These are phyloP conservation scores for Petrea volubilis DNA, from an alignment of 257 asterid genomes.

Conservation along the genomic window DNA sequence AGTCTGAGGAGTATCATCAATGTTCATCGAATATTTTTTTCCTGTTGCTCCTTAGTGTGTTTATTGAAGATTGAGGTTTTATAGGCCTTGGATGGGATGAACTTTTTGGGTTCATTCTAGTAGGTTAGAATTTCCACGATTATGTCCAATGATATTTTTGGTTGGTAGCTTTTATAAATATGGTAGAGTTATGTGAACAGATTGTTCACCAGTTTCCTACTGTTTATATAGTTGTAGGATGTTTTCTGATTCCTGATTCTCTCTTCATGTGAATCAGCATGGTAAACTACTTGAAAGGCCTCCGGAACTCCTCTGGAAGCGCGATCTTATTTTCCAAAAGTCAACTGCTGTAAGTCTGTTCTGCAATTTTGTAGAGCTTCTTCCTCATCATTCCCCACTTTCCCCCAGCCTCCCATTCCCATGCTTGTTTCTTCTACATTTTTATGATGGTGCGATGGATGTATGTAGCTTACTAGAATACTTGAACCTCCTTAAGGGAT, in stretches of 20 bases:
- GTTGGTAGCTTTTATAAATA: slow-evolving; percentile 15
- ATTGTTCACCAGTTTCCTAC: slow-evolving; percentile 1
- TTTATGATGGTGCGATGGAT: not conserved
- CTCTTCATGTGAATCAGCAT: slow-evolving; percentile 59
- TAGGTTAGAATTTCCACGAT: not conserved
- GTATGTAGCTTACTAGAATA: slow-evolving; percentile 5
- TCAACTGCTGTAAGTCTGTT: slow-evolving; percentile 70
- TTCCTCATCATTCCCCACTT: not conserved
- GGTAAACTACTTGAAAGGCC: slow-evolving; percentile 84
- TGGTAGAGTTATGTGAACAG: slow-evolving; percentile 14
- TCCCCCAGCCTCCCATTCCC: not conserved
- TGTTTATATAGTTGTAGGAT: slow-evolving; percentile 8
- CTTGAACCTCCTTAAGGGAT: slow-evolving; percentile 20
- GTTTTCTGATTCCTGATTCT: slow-evolving; percentile 16
- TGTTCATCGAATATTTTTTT: not conserved
- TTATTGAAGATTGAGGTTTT: slow-evolving; percentile 3
- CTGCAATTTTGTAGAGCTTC: slow-evolving; percentile 16
- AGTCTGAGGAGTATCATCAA: slow-evolving; percentile 10
- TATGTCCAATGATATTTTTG: not conserved
- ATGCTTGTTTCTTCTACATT: not conserved
- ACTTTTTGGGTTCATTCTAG: not conserved
- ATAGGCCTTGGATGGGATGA: slow-evolving; percentile 9
- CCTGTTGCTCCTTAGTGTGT: not conserved
- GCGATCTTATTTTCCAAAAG: slow-evolving; percentile 77
- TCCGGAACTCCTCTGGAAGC: slow-evolving; percentile 82